Conservation (phyloP, 208 protist genomes). For the Naegleria fowleri region DNA sequence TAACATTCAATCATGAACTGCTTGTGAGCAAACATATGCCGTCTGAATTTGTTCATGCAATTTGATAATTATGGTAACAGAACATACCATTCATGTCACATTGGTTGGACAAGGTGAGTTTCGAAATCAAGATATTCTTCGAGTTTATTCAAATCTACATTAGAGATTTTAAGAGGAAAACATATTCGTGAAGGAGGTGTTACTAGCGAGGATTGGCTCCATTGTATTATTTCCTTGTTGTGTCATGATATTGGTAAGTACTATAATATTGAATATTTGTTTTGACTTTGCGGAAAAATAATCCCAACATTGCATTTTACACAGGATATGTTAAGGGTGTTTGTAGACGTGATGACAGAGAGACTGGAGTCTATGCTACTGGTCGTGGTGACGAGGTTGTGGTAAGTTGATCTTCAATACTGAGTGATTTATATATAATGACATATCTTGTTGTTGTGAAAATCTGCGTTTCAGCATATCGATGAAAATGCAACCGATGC, state of each 20-base stretch:
- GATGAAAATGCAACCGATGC: constrained; percentile 4
- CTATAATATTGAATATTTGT: neutral
- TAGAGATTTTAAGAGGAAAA: neutral
- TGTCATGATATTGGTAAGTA: constrained; percentile 28
- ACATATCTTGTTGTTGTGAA: too few species aligned
- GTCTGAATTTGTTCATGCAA: too few species aligned
- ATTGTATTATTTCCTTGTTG: constrained; percentile 16
- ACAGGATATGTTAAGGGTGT: constrained; percentile 24
- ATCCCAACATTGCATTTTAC: neutral
- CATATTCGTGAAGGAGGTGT: constrained; percentile 28
- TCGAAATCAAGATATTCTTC: too few species aligned
- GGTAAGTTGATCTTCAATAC: too few species aligned
- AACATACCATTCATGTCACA: constrained; percentile 29
- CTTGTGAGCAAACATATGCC: too few species aligned
- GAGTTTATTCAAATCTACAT: too few species aligned
- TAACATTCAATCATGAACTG: too few species aligned
- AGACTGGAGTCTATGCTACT: neutral
- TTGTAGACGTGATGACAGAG: neutral
- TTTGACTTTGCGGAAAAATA: too few species aligned
- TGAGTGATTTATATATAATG: too few species aligned
- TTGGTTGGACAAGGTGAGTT: constrained; percentile 27
- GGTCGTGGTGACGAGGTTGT: neutral
- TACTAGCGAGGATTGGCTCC: constrained; percentile 14
- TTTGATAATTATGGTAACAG: neutral
- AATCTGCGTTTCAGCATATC: neutral